phyloP scores from a whole-genome alignment of 345 rosid genomes.

The Rhodamnia argentea region DNA sequence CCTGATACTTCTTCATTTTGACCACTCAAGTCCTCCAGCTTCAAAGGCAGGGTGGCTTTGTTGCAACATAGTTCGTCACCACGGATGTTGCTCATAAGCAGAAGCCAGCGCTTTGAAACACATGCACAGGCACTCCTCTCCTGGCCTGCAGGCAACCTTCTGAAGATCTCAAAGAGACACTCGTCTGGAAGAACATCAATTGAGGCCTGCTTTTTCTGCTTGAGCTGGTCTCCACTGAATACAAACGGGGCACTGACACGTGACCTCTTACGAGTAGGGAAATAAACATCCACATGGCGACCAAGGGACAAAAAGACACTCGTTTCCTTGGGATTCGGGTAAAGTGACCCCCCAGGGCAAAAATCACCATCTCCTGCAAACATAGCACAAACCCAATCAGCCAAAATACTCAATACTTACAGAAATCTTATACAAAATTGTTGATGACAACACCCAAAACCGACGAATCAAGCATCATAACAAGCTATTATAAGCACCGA shows the following conservation, averaged over 20 bases:
- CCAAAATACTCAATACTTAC: not conserved
- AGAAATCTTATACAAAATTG: not conserved
- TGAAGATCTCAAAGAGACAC: constrained; percentile 84
- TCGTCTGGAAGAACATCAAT: constrained; percentile 85
- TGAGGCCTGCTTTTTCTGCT: constrained; percentile 41
- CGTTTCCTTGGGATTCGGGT: constrained; percentile 67
- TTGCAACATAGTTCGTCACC: constrained; percentile 39
- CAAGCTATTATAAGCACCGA: not conserved
- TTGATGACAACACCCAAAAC: not conserved
- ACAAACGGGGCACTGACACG: constrained; percentile 65
- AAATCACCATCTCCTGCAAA: constrained; percentile 61
- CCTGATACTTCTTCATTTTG: constrained; percentile 6
- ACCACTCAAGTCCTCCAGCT: not conserved
- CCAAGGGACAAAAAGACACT: constrained; percentile 56
- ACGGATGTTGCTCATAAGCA: constrained; percentile 53
- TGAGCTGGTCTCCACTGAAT: constrained; percentile 39
- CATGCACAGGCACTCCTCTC: constrained; percentile 78
- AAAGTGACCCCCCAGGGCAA: constrained; percentile 53
- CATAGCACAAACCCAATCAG: not conserved
- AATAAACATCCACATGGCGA: constrained; percentile 56
- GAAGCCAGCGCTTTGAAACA: constrained; percentile 90
- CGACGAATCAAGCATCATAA: not conserved
- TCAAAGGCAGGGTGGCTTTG: constrained; percentile 2
- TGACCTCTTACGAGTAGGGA: constrained; percentile 64
- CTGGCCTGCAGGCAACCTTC: constrained; percentile 55